phyloP scores from a whole-genome alignment of 169 alveolate species.

The Cryptosporidium sp. region DNA sequence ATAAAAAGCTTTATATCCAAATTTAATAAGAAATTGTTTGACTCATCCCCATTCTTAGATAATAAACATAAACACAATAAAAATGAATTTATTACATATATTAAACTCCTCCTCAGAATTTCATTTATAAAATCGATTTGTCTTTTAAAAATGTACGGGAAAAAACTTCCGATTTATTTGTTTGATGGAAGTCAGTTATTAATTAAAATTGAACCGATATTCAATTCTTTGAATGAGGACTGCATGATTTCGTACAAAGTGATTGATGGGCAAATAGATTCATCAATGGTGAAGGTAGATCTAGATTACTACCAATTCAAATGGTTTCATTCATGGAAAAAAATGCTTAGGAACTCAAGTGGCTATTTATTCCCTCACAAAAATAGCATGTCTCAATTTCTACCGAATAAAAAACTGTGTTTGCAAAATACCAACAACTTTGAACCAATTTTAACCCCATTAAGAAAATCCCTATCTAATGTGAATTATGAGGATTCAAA shows the following conservation, averaged over 20 bases:
- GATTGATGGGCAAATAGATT: not conserved
- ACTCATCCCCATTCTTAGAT: not conserved
- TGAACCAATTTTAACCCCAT: not conserved
- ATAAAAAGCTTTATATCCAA: slow-evolving; percentile 7
- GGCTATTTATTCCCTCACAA: not conserved
- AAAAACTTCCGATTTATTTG: slow-evolving; percentile 34
- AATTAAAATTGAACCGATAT: slow-evolving; percentile 38
- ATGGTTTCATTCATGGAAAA: slow-evolving; percentile 35
- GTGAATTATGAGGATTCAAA: not conserved
- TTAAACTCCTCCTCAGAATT: slow-evolving; percentile 36
- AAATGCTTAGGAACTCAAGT: not conserved
- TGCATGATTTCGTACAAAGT: slow-evolving; percentile 25
- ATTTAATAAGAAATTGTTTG: not conserved
- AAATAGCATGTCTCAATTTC: not conserved
- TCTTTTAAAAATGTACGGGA: slow-evolving; percentile 40
- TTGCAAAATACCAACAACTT: not conserved
- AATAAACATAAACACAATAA: not conserved
- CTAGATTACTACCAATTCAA: slow-evolving; percentile 11
- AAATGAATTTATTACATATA: slow-evolving; percentile 8
- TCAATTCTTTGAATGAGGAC: not conserved
- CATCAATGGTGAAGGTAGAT: not conserved
- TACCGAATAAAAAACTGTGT: not conserved
- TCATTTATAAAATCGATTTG: slow-evolving; percentile 52
- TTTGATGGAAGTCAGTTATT: slow-evolving; percentile 30
- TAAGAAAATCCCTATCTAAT: not conserved